Evolutionary conservation across 352 stramenopile species (phyloP).

Genomic region (Phytophthora pluvialis): DNA sequence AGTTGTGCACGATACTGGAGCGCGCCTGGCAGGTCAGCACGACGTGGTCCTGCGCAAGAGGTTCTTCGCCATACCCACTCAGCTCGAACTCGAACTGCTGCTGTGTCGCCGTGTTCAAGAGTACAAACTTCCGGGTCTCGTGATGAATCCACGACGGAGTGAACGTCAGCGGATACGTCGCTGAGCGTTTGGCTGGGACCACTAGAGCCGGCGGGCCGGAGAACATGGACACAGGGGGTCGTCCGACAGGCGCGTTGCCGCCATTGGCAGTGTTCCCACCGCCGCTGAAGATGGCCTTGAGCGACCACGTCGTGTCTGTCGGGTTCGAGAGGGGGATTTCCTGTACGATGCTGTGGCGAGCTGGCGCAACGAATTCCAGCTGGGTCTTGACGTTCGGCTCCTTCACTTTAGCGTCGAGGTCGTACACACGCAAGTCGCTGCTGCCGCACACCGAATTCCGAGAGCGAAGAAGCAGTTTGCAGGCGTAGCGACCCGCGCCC

Average conservation of each 20-base stretch:
- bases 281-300: slow-evolving; percentile 68
- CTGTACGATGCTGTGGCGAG: slow-evolving; percentile 88
- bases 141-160: slow-evolving; percentile 77
- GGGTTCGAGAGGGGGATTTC: slow-evolving; percentile 93
- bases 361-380: slow-evolving; percentile 90
- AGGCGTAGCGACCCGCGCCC: slow-evolving; percentile 69
- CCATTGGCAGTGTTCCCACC: slow-evolving; percentile 23
- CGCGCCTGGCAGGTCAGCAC: slow-evolving; percentile 87
- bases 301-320: slow-evolving; percentile 81
- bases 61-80: slow-evolving; percentile 86
- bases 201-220: slow-evolving; percentile 66
- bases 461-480: slow-evolving; percentile 71
- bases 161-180: slow-evolving; percentile 85
- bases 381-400: slow-evolving; percentile 86
- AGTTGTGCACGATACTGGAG: slow-evolving; percentile 80
- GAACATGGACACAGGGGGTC: slow-evolving; percentile 56
- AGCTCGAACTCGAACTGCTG: slow-evolving; percentile 93
- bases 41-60: slow-evolving; percentile 91
- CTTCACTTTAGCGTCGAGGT: slow-evolving; percentile 85
- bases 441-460: slow-evolving; percentile 66
- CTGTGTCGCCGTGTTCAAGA: slow-evolving; percentile 84
- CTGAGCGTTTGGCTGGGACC: slow-evolving; percentile 75
- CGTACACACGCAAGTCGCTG: slow-evolving; percentile 84
- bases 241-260: slow-evolving; percentile 12
- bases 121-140: slow-evolving; percentile 73